A percentile compares a stretch with the other conserved stretches of the same genome.
phyloP scores from a whole-genome alignment of 306 rosid genomes.

The Biancaea sappan region DNA sequence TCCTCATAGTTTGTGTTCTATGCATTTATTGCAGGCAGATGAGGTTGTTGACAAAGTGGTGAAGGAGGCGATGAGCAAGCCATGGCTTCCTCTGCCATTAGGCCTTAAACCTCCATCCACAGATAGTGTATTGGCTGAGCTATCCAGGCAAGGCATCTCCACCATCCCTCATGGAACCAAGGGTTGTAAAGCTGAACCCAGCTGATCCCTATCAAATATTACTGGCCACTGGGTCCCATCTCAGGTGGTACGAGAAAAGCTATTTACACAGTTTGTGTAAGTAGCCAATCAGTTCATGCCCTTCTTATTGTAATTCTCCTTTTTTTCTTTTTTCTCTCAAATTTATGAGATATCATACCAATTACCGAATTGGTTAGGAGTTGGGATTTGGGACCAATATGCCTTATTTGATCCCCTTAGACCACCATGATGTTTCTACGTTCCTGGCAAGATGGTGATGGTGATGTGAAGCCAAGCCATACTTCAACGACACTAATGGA shows the following conservation, averaged over 20 bases:
- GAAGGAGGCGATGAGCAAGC: constrained; percentile 89
- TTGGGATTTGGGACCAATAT: constrained; percentile 31
- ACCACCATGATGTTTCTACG: constrained; percentile 8
- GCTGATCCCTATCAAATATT: not conserved
- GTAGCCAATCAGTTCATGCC: constrained; percentile 18
- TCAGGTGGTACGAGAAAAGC: constrained; percentile 6
- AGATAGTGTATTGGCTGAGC: constrained; percentile 77
- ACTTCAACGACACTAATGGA: constrained; percentile 28
- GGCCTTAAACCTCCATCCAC: constrained; percentile 95
- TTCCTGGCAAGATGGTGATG: constrained; percentile 13
- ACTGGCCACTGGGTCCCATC: constrained; percentile 17
- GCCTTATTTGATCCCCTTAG: constrained; percentile 27
- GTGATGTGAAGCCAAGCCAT: not conserved
- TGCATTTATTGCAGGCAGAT: constrained; percentile 86
- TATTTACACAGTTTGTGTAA: not conserved
- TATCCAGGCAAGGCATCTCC: constrained; percentile 78
- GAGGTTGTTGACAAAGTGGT: constrained; percentile 84
- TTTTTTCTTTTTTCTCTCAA: constrained; percentile 5
- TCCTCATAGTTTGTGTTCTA: constrained; percentile 9
- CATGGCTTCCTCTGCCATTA: constrained; percentile 91
- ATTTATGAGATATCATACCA: constrained; percentile 30
- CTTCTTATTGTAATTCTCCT: constrained; percentile 5
- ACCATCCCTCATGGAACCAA: constrained; percentile 47
- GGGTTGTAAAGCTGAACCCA: constrained; percentile 37
- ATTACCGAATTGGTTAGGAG: constrained; percentile 26